Conservation (phyloP, 768 basidiomycete genomes). For the Saitozyma podzolica region DNA sequence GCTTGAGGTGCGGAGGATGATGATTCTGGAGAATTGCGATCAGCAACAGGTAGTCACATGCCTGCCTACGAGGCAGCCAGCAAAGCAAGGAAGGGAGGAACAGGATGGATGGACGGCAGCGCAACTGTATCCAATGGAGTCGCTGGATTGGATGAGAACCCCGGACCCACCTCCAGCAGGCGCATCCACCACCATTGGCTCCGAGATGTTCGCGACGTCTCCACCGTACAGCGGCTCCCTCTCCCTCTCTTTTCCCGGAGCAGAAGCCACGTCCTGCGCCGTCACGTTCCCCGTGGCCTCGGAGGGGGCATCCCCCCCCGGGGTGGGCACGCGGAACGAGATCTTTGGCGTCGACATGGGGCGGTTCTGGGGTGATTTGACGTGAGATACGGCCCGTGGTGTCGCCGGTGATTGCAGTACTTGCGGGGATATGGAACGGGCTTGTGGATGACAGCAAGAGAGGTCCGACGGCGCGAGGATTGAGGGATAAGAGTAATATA, state of each 20-base stretch:
- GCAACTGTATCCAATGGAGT: neutral
- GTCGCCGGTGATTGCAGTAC: too few relatives aligned
- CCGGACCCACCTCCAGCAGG: constrained; percentile 21
- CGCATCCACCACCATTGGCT: constrained; percentile 21
- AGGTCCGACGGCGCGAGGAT: too few relatives aligned
- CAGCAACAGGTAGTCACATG: neutral
- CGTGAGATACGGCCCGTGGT: too few relatives aligned
- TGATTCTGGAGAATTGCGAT: neutral
- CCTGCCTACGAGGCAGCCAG: neutral
- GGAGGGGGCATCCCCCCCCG: constrained; percentile 13
- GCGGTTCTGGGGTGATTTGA: neutral
- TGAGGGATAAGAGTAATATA: too few relatives aligned
- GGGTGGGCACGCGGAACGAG: constrained; percentile 33
- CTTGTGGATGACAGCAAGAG: too few relatives aligned
- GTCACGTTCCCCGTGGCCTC: constrained; percentile 35
- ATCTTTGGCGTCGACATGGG: constrained; percentile 45
- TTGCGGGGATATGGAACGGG: too few relatives aligned
- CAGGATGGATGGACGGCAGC: neutral
- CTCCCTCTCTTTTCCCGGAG: constrained; percentile 82
- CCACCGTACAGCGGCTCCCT: constrained; percentile 77
- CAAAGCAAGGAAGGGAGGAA: neutral
- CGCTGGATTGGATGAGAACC: constrained; percentile 1
- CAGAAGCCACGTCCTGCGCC: constrained; percentile 66
- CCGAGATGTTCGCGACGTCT: constrained; percentile 72
- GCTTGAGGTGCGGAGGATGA: constrained; percentile 12